Base-by-base conservation (phyloP, 2,329 filamentous ascomycete species). In the Coniosporium tulheliwenetii region DNA sequence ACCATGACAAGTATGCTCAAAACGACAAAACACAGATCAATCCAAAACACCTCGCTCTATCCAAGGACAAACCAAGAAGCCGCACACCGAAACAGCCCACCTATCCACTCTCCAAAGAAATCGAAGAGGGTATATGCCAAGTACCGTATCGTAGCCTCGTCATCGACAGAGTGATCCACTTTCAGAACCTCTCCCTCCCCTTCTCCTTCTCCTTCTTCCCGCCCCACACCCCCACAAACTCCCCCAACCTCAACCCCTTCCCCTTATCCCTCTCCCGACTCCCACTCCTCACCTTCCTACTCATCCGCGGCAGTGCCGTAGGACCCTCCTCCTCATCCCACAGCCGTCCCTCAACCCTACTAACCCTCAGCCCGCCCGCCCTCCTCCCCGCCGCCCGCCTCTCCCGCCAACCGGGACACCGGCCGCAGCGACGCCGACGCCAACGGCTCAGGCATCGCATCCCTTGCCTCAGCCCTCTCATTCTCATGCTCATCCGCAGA, bases 191-290 rank as follows among this genome's bases (percentile, higher is more conserved):
- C 32, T 53, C 51, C 36, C 57, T 59, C 29, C 56, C 53, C 44
- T 57, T 59, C 5, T 56, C 51, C 45, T 50, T 50, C 32, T 50
- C 56, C 38, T 52, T 53, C 45, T 50, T 49, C 42, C 51, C 52
- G 40, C 50, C 54, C 43, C 54, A 50, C 43, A 59, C 59, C 1
- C 55, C 56, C 7, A 60, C 44, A 5, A 65, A 55, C 5, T 55
- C 56, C 38, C 64, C 49, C 5, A 61, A 55, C 32, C 61, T 56
- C 44, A 62, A 54, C 33, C 52, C 59, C n/a, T 53, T 54, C 41
- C 61, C 59, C 35, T 55, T 57, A 15, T 58, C 53, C 36, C 58
- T 58, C 35, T 52, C 52, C 39, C 48, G 30, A 15, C 13, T 13
- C 13, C 32, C 32, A 10, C 32, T 33, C 13, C 10, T 33, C 32